Conservation (phyloP, 106 monocot genomes). For the Chionographis japonica region DNA sequence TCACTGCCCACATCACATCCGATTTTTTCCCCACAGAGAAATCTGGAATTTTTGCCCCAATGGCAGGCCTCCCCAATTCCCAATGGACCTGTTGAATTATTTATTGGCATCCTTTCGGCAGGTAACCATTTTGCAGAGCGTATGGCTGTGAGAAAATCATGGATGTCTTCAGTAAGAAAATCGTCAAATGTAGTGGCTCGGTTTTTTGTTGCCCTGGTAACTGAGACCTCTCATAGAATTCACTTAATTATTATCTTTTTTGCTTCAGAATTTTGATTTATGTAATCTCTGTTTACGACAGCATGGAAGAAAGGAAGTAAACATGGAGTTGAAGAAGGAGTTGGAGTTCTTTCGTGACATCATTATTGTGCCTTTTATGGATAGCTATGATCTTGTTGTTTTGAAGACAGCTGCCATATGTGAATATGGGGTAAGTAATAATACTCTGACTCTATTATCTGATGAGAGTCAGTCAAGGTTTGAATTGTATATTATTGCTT, state of each 20-base stretch:
- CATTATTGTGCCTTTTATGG: conserved; percentile 90
- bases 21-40: conserved; percentile 77
- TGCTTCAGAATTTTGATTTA: not conserved
- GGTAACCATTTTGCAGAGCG: conserved; percentile 97
- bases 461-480: not conserved
- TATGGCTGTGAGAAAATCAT: conserved; percentile 97
- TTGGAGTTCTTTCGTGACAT: conserved; percentile 94
- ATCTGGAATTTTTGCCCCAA: conserved; percentile 63
- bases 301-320: conserved; percentile 90
- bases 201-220: conserved; percentile 96
- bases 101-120: conserved; percentile 94
- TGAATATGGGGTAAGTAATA: conserved; percentile 80
- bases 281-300: conserved; percentile 14
- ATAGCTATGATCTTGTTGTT: conserved; percentile 98
- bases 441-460: not conserved
- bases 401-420: conserved; percentile 94
- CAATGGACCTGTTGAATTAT: conserved; percentile 67
- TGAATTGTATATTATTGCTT: not conserved
- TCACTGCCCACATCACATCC: conserved; percentile 85
- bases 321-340: conserved; percentile 86
- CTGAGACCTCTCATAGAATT: not conserved
- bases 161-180: conserved; percentile 73
- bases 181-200: conserved; percentile 68
- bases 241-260: not conserved
- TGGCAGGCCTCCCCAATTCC: conserved; percentile 79